Evolutionary conservation across 208 protist species (phyloP).

Genomic region (Angomonas ambiguus): DNA sequence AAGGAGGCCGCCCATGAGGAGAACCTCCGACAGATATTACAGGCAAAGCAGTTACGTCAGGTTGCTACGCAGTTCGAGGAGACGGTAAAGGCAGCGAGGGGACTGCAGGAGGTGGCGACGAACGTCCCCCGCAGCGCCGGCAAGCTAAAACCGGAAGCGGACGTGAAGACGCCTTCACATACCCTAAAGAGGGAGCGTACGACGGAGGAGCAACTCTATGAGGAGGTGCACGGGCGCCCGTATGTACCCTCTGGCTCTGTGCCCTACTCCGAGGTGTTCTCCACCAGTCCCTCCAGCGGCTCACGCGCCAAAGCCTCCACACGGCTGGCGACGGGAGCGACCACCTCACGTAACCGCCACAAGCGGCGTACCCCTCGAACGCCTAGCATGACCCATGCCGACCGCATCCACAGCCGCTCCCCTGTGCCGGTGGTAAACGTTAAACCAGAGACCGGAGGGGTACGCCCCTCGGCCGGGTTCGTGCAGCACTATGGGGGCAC

Average conservation of each 20-base stretch:
- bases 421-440: slow-evolving; percentile 10
- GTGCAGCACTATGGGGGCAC: slow-evolving; percentile 23
- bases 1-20: slow-evolving; percentile 53
- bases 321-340: slow-evolving; percentile 15
- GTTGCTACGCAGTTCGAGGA: slow-evolving; percentile 38
- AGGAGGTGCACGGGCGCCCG: slow-evolving; percentile 9
- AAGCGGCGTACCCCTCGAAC: slow-evolving; percentile 64
- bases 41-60: slow-evolving; percentile 35
- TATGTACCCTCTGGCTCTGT: background rate
- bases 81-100: slow-evolving; percentile 13
- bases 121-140: background rate
- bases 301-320: slow-evolving; percentile 18
- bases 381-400: slow-evolving; percentile 62
- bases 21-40: slow-evolving; percentile 40
- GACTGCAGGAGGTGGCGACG: background rate
- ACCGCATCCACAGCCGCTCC: slow-evolving; percentile 24
- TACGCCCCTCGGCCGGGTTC: slow-evolving; percentile 10
- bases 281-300: slow-evolving; percentile 8
- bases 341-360: slow-evolving; percentile 18
- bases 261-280: slow-evolving; percentile 9
- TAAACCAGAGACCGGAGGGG: background rate
- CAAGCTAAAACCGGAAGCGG: background rate
- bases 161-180: background rate
- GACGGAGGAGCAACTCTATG: slow-evolving; percentile 5
- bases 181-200: slow-evolving; percentile 29